Conservation (phyloP, 495 filamentous ascomycete genomes). For the Xylaria flabelliformis region DNA sequence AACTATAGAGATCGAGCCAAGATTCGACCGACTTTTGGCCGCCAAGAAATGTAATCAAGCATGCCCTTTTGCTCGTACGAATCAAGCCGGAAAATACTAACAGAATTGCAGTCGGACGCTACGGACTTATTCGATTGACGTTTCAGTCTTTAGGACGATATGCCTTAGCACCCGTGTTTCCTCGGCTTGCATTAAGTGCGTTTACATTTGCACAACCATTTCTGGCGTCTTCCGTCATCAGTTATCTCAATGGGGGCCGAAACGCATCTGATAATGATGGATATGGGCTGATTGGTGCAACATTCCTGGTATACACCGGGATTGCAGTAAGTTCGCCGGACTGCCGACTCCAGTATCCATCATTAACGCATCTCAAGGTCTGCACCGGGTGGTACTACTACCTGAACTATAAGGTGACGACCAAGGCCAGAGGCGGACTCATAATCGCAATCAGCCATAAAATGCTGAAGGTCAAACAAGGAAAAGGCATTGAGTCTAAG, state of each 20-base stretch:
- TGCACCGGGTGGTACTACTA: slow-evolving; percentile 57
- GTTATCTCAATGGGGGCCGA: slow-evolving; percentile 45
- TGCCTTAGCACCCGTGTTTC: slow-evolving; percentile 47
- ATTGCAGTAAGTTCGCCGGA: slow-evolving; percentile 45
- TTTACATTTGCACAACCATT: slow-evolving; percentile 64
- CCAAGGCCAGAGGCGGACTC: slow-evolving; percentile 60
- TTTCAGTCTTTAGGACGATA: slow-evolving; percentile 18
- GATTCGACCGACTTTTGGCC: neutral
- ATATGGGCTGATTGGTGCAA: slow-evolving; percentile 63
- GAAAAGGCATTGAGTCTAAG: slow-evolving; percentile 50
- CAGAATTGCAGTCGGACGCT: neutral
- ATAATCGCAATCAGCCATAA: slow-evolving; percentile 40
- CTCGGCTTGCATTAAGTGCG: slow-evolving; percentile 54
- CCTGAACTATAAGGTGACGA: slow-evolving; percentile 57
- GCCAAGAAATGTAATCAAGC: slow-evolving; percentile 12
- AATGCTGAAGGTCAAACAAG: slow-evolving; percentile 50
- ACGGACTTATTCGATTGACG: slow-evolving; percentile 12
- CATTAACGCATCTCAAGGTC: slow-evolving; percentile 30
- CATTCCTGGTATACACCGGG: slow-evolving; percentile 59
- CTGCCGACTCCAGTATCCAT: neutral
- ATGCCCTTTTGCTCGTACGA: neutral
- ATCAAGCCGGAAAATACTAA: neutral
- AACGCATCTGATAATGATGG: slow-evolving; percentile 49
- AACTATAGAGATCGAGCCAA: slow-evolving; percentile 4
- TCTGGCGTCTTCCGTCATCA: slow-evolving; percentile 55